phyloP scores from a whole-genome alignment of 169 alveolate genomes.

The Theileria equi region DNA sequence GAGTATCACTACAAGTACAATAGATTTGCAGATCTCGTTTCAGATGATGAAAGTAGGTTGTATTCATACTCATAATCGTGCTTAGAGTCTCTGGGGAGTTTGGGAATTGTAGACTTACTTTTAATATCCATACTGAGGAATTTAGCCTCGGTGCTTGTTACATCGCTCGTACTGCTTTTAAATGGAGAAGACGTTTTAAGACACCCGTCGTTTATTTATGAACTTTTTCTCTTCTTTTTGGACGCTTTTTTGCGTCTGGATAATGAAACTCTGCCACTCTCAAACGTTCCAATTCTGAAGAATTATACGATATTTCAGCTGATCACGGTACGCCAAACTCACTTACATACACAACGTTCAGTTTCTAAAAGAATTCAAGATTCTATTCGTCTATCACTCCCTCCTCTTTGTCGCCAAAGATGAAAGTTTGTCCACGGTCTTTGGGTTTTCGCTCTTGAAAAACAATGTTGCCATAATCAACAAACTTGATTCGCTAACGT shows the following conservation, averaged over 20 bases:
- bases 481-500: conserved; percentile 16
- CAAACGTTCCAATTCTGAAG: conserved; percentile 34
- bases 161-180: conserved; percentile 14
- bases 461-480: conserved; percentile 29
- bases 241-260: conserved; percentile 52
- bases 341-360: neutral
- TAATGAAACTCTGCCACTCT: conserved; percentile 10
- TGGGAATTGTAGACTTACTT: conserved; percentile 36
- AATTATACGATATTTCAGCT: conserved; percentile 44
- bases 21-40: conserved; percentile 30
- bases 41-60: conserved; percentile 11
- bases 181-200: conserved; percentile 27
- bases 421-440: neutral
- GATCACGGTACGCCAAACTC: conserved; percentile 4
- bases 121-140: conserved; percentile 34
- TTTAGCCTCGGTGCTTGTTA: conserved; percentile 8
- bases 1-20: conserved; percentile 28
- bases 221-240: conserved; percentile 26
- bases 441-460: conserved; percentile 10
- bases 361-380: conserved; percentile 39
- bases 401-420: conserved; percentile 19
- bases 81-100: conserved; percentile 12
- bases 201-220: conserved; percentile 29
- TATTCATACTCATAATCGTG: neutral
- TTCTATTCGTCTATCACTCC: conserved; percentile 42